A percentile compares a stretch with the other conserved stretches of the same genome.
These are phyloP conservation scores for Biscogniauxia marginata DNA, from an alignment of 2,329 filamentous ascomycete species.

Conservation along the genomic window DNA sequence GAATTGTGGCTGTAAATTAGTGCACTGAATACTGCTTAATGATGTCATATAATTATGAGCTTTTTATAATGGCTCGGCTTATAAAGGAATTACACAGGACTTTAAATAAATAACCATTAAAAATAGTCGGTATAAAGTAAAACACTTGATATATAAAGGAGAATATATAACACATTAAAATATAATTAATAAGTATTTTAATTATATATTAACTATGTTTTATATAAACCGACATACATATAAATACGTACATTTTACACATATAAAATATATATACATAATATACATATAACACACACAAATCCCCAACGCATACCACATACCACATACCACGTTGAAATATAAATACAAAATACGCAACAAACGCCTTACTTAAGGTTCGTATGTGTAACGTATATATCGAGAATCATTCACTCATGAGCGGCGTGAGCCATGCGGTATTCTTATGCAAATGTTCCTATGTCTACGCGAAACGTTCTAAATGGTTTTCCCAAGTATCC, in stretches of 20 bases:
- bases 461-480: conserved; percentile 23
- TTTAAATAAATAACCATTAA: too few relatives aligned
- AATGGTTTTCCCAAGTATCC: not conserved
- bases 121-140: not conserved
- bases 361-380: not conserved
- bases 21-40: too few relatives aligned
- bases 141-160: not conserved
- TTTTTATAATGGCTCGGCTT: too few relatives aligned
- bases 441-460: conserved; percentile 31
- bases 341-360: conserved; percentile 16
- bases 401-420: conserved; percentile 34
- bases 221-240: conserved; percentile 11
- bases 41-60: too few relatives aligned
- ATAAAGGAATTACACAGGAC: too few relatives aligned
- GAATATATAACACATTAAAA: not conserved
- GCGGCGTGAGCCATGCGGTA: conserved; percentile 28
- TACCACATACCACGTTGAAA: conserved; percentile 8
- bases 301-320: conserved; percentile 13
- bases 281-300: conserved; percentile 6
- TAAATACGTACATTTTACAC: conserved; percentile 15
- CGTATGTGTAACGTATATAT: conserved; percentile 8
- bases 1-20: too few relatives aligned
- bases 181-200: conserved; percentile 4
- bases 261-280: conserved; percentile 7
- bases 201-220: conserved; percentile 12